Evolutionary conservation across 2,329 filamentous ascomycete genomes (phyloP), one percentile per base, ranked within the genome.

Genomic region (Coniochaeta sp.): DNA sequence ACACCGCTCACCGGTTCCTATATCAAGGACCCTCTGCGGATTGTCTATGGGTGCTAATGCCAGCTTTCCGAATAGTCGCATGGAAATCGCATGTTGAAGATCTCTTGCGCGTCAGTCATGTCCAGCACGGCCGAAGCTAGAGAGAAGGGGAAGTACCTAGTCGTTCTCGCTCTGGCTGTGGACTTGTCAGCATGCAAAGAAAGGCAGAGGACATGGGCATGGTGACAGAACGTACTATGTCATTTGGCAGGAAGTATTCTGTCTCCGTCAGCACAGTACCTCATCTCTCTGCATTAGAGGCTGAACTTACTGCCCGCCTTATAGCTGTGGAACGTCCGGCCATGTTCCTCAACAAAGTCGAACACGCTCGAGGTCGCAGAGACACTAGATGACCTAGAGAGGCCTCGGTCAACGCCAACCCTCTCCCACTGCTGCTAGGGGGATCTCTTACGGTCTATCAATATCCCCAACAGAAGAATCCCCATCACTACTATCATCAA

Each of bases 301-400:
- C n/a, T 42, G 38, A 46, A 48, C 45, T 18, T 48, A 48, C 45
- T 48, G 24, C 45, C 45, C 16, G 45, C 50, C 30, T 51, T 51
- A 16, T 51, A 51, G 9, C 32, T 47, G 26, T 51, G 50, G 42
- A 47, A 51, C 2, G 50, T 51, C 27, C 50, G 50, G 6, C 50
- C 50, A 33, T 47, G 42, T 16, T 51, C 50, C 24, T 51, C 40
- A 14, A 51, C 50, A 28, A 51, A 51, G 24, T 51, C 30, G 16
- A 48, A 51, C 6, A 51, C 50, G 30, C 40, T 48, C 10, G 50
- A 51, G 7, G 50, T 48, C 20, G 50, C 50, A 13, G 50, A 51
- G 18, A 51, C 40, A 30, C 50, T 51, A 8, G 50, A 51, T 12
- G 50, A 51, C 14, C 50, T 51, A 22, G 24, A 14, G 3, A 20